A percentile compares a stretch with the other conserved stretches of the same genome.
Evolutionary conservation across 768 basidiomycete species (phyloP).

Genomic region (Galerina sulciceps): DNA sequence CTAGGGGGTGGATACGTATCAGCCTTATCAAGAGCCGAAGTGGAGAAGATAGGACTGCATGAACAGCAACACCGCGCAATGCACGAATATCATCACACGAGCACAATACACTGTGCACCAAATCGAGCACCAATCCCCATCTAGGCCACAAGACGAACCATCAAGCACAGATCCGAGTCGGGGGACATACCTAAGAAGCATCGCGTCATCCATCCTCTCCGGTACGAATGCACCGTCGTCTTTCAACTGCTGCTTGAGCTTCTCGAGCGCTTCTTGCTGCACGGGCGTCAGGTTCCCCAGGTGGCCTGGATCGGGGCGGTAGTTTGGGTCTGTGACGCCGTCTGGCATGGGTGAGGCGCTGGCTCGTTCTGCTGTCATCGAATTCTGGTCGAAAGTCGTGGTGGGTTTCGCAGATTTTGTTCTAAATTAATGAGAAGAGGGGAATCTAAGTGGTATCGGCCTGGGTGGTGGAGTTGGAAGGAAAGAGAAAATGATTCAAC

Average conservation of each 20-base stretch:
- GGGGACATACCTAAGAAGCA: constrained; percentile 60
- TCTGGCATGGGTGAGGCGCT: constrained; percentile 58
- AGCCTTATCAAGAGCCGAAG: neutral
- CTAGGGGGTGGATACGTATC: constrained; percentile 37
- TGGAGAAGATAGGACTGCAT: no score
- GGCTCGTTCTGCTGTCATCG: neutral
- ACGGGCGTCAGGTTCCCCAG: constrained; percentile 72
- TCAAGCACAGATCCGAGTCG: neutral
- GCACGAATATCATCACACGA: no score
- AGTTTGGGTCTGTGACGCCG: constrained; percentile 66
- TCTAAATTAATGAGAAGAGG: no score
- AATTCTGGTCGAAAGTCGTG: no score
- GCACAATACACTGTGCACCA: no score
- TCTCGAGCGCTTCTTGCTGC: constrained; percentile 71
- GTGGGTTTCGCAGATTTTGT: no score
- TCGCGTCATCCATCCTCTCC: constrained; percentile 72
- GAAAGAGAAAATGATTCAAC: no score
- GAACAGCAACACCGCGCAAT: no score
- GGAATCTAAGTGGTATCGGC: no score
- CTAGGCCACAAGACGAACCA: neutral
- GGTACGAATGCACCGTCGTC: constrained; percentile 65
- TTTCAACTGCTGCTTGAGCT: constrained; percentile 68
- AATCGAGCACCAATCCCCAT: no score
- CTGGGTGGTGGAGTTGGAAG: no score
- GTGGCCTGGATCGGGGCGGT: constrained; percentile 70